Evolutionary conservation across 179 eudicot genomes (phyloP), one percentile per base, ranked within the genome.

Genomic region (Patellifolia procumbens): DNA sequence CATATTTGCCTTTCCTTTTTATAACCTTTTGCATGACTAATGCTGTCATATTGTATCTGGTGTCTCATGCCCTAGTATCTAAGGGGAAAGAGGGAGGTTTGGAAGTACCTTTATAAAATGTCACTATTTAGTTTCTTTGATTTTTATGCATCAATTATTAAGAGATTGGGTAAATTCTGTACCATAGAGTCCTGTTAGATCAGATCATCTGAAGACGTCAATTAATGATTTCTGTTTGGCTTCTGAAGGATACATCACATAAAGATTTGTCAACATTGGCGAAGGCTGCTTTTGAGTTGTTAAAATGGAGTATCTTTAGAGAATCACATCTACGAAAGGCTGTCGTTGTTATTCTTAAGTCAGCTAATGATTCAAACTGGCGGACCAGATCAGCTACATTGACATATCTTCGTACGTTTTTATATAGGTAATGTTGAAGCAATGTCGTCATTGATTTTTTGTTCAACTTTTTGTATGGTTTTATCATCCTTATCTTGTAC

Each of bases 301-400:
- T 94, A 48, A 96, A 94, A 78, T 96, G 99, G 99, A 86, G 87
- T 82, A 86, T 91, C 58, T 83, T 87, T 58, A 76, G 81, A 75
- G 92, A 79, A 55, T 87, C 97, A 63, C 87, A 91, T 86, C 93
- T 94, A 69, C 91, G 83, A 80, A 90, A 83, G 77, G 92, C 89
- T 72, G 92, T 96, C 78, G 86, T 86, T n/a, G 85, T 89, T 74
- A 83, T 94, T 79, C 85, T 94, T 69, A 78, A 90, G 72, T 87
- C 94, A 81, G 92, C 94, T 72, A 83, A 70, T 84, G 99, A 96
- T 90, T 79, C 94, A 39, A 96, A 96, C 80, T 96, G 99, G 99
- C 91, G 98, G 75, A 94, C 95, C 26, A 91, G 99, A 88, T 96
- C 99, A 71, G 96, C 97, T 73, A 88, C 97, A 75, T 71, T 96